Base-by-base conservation (phyloP, 345 rosid species). In the Boechera retrofracta region DNA sequence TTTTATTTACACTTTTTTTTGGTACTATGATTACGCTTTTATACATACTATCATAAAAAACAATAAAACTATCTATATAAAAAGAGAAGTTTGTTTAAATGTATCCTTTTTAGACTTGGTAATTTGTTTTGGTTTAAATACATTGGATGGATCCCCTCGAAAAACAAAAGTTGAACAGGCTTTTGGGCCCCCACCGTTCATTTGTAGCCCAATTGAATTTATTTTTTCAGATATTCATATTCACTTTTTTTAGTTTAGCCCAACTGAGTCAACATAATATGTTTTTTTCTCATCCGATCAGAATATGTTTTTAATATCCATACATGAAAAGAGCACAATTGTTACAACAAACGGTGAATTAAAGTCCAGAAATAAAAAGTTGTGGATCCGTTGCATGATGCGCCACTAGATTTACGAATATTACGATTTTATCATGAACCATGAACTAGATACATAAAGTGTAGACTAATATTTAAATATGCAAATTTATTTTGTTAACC, bases 181-280 rank as follows among this genome's bases (percentile, higher is more conserved):
- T 6, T 67, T 51, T 51, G 71, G 71, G 71, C 59, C 21, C 18
- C 59, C 12, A 38, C 39, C 16, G 16, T 21, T 66, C 51, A 2
- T 5, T 35, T 35, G 21, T 10, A 33, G 32, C 71, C 71, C 45
- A 3, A 24, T 2, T 67, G 6, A 28, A 0, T n/a, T 7, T 10
- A 10, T 3, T 10, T 11, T 10, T 32, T 6, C 32, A 31, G 4
- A 31, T 45, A 8, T 29, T 10, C 11, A 9, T 45, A 39, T 45
- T 42, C 12, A 42, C 51, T 3, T 35, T 53, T 16, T 38, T 64
- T 1, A 31, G 10, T 38, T 11, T 2, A 64, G 78, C 78, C 77
- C 77, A 74, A 64, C 16, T 44, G 7, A 64, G 56, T 33, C 33
- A n/a, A 31, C 26, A 28, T 0, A 35, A 33, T 48, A 13, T 71